Conservation (phyloP, 495 filamentous ascomycete genomes). For the Trichoderma erinaceum region DNA sequence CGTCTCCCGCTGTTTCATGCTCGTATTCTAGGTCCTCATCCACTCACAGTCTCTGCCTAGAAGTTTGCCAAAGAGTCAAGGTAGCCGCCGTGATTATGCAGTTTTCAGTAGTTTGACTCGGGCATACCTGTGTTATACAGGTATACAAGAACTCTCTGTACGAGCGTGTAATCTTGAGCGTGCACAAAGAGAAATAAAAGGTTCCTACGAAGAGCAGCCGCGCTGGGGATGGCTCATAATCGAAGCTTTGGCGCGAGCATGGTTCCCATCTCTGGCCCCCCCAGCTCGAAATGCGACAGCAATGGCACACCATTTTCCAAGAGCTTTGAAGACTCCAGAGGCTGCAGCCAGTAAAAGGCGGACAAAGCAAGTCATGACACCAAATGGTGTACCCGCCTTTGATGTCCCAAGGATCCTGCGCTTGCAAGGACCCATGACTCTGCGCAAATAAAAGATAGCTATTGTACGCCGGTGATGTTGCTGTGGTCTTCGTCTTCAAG, state of each 20-base stretch:
- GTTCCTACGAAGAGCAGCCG: no score
- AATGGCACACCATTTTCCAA: conserved; percentile 7
- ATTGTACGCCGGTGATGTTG: neutral
- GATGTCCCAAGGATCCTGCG: neutral
- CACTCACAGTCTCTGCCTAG: neutral
- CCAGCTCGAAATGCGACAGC: conserved; percentile 7
- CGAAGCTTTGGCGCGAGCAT: neutral
- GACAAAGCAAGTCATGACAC: conserved; percentile 2
- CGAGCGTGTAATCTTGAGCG: no score
- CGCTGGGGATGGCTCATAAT: neutral
- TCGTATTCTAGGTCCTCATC: neutral
- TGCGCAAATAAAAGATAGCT: neutral
- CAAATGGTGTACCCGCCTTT: neutral
- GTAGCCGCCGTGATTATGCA: no score
- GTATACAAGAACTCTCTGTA: no score
- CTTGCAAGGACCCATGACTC: conserved; percentile 6
- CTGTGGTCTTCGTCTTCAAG: neutral
- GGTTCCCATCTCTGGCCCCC: neutral
- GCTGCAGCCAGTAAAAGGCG: neutral
- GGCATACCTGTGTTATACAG: no score
- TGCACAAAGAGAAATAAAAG: no score
- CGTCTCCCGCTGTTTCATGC: neutral
- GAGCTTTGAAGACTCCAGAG: neutral
- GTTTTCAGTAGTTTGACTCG: no score
- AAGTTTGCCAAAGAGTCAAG: no score